Evolutionary conservation across 352 stramenopile genomes (phyloP), one percentile per base, ranked within the genome.

Genomic region (Phytophthora colocasiae): DNA sequence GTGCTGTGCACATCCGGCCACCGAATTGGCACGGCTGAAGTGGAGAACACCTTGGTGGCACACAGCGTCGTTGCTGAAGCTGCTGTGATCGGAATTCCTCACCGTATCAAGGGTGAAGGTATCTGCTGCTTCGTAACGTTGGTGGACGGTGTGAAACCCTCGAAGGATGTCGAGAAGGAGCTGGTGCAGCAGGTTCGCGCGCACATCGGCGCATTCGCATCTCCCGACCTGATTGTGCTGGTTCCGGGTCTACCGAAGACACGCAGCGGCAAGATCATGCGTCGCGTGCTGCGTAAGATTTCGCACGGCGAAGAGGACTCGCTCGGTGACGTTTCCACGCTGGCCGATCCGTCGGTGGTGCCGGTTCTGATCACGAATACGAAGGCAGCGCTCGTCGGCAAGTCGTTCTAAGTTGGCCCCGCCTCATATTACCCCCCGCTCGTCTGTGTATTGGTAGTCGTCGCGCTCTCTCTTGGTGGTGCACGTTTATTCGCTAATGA

Each of bases 231-330:
- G 65, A 98, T 99, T 60, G 81, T 98, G 38, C 78, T 96, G 22
- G 87, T 91, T 9, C 83, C 86, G 0, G 88, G 78, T 9, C 79
- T 99, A 3, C 97, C 97, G 5, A 99, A 99, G 57, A 99, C 97
- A 1, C 88, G 97, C 49, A 98, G 86, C 62, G 97, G 97, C 56
- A 98, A 99, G 85, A 99, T 99, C 75, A 99, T 99, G 97, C 92
- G 97, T 32, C 91, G 98, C 26, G 97, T 99, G 69, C 83, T 99
- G 43, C 93, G 98, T 39, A 99, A 99, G 85, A 98, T 99, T 63
- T 96, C 97, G 9, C 85, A 90, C 45, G 93, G 94, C 36, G 96
- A 99, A 70, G 83, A 96, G 39, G 96, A 97, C 63, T 91, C 84
- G 56, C 80, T 99, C 19, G 98, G 98, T 14, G 97, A 99, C 70